These are phyloP conservation scores for Spinacia oleracea DNA, from an alignment of 179 eudicot genomes.

Conservation along the genomic window DNA sequence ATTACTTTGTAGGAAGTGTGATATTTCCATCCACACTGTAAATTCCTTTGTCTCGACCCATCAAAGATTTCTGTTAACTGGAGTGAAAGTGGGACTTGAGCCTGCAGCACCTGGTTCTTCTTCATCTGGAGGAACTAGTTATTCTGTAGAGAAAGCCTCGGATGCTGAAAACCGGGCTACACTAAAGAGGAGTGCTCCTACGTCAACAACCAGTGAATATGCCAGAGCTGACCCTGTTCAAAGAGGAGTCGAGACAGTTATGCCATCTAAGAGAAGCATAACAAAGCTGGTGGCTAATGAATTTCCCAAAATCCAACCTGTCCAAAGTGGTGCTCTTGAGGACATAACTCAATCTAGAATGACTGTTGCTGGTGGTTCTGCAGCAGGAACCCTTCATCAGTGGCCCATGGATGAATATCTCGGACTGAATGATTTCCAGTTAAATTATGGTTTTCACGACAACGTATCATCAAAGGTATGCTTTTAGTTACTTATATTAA, in stretches of 20 bases:
- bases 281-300: slow-evolving; percentile 41
- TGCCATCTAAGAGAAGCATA: slow-evolving; percentile 39
- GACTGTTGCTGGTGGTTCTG: slow-evolving; percentile 57
- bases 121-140: slow-evolving; percentile 53
- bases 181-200: slow-evolving; percentile 34
- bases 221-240: slow-evolving; percentile 36
- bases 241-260: slow-evolving; percentile 37
- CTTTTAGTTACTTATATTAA: neutral
- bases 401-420: slow-evolving; percentile 77
- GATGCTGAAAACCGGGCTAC: slow-evolving; percentile 45
- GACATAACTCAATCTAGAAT: slow-evolving; percentile 48
- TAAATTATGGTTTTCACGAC: slow-evolving; percentile 46
- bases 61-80: slow-evolving; percentile 79
- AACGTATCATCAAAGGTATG: slow-evolving; percentile 74
- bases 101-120: slow-evolving; percentile 50
- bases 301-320: slow-evolving; percentile 35
- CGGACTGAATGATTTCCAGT: slow-evolving; percentile 55
- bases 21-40: slow-evolving; percentile 73
- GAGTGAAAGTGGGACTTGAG: slow-evolving; percentile 81
- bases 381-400: slow-evolving; percentile 52
- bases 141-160: slow-evolving; percentile 46
- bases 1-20: slow-evolving; percentile 79
- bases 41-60: slow-evolving; percentile 65
- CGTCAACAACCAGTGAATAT: slow-evolving; percentile 34
- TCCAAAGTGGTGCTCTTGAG: slow-evolving; percentile 41